These are phyloP conservation scores for Pichia sp. DNA, from an alignment of 1,139 yeast genomes.

Conservation along the genomic window DNA sequence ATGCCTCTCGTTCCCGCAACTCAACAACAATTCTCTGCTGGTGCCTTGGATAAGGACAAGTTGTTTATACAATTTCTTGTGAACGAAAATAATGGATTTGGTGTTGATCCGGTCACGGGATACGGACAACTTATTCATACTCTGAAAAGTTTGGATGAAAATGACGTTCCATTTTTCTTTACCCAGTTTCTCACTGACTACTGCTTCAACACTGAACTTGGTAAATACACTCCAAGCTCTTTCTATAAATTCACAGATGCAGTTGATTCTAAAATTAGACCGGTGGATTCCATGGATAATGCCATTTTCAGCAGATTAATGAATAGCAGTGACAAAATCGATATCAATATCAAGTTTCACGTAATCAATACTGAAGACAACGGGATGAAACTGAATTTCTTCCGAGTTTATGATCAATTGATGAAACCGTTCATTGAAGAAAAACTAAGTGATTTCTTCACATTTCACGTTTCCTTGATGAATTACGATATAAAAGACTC, in stretches of 20 bases:
- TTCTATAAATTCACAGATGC: conserved; percentile 6
- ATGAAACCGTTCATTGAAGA: too few relatives aligned
- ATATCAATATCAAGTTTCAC: not conserved
- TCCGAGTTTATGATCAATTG: conserved; percentile 28
- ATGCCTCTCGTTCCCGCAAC: conserved; percentile 12
- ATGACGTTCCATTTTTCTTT: conserved; percentile 53
- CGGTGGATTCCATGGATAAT: conserved; percentile 6
- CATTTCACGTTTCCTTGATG: too few relatives aligned
- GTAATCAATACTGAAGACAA: not conserved
- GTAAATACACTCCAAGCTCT: conserved; percentile 14
- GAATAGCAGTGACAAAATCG: not conserved
- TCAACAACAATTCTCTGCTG: conserved; percentile 2
- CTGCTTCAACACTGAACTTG: conserved; percentile 41
- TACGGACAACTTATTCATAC: conserved; percentile 41
- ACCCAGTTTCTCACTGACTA: conserved; percentile 51
- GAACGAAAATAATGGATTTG: conserved; percentile 29
- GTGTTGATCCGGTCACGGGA: conserved; percentile 32
- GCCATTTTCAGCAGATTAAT: not conserved
- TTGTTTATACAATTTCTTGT: conserved; percentile 28
- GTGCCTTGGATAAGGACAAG: conserved; percentile 11
- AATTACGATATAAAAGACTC: too few relatives aligned
- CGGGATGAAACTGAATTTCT: conserved; percentile 35
- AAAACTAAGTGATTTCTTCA: too few relatives aligned
- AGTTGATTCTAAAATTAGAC: too few relatives aligned
- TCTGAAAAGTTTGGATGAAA: conserved; percentile 39